These are phyloP conservation scores for Amaranthus tricolor DNA, from an alignment of 179 eudicot genomes.

Conservation along the genomic window DNA sequence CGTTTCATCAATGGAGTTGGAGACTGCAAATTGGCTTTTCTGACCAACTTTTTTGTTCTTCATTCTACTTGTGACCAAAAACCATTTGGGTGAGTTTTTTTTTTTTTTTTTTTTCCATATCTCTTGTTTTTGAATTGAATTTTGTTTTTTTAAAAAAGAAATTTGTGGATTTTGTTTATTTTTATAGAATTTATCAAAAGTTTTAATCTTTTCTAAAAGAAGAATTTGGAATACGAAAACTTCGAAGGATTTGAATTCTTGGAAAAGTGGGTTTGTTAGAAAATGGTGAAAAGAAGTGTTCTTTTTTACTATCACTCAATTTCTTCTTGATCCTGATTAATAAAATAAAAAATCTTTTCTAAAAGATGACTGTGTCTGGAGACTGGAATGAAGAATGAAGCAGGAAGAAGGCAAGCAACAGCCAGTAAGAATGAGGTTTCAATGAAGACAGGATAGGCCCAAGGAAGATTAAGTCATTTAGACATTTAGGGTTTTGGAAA, in stretches of 20 bases:
- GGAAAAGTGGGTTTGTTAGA: slow-evolving; percentile 11
- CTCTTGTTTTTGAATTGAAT: not conserved
- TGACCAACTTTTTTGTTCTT: slow-evolving; percentile 22
- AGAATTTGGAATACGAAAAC: not conserved
- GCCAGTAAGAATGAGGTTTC: too few species aligned
- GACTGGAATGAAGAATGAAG: too few species aligned
- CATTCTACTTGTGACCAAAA: slow-evolving; percentile 16
- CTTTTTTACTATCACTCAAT: not conserved
- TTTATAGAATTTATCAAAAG: not conserved
- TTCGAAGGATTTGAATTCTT: slow-evolving; percentile 10
- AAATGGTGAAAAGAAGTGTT: slow-evolving; percentile 10
- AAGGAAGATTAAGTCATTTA: too few species aligned
- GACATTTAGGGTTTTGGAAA: too few species aligned
- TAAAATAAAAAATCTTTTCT: too few species aligned
- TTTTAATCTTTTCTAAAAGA: not conserved
- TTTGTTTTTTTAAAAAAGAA: not conserved
- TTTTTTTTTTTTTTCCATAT: not conserved
- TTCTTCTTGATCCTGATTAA: slow-evolving; percentile 6
- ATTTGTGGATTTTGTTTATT: not conserved
- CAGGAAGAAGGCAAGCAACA: too few species aligned
- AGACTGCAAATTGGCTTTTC: slow-evolving; percentile 18
- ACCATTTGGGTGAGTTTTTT: slow-evolving; percentile 11
- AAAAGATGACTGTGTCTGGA: too few species aligned
- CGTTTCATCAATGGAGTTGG: slow-evolving; percentile 28
- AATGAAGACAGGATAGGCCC: too few species aligned